Percentiles rank a stretch among this genome's conserved stretches.
Conservation (phyloP, 495 filamentous ascomycete species). For the Aspergillus sparsus region DNA sequence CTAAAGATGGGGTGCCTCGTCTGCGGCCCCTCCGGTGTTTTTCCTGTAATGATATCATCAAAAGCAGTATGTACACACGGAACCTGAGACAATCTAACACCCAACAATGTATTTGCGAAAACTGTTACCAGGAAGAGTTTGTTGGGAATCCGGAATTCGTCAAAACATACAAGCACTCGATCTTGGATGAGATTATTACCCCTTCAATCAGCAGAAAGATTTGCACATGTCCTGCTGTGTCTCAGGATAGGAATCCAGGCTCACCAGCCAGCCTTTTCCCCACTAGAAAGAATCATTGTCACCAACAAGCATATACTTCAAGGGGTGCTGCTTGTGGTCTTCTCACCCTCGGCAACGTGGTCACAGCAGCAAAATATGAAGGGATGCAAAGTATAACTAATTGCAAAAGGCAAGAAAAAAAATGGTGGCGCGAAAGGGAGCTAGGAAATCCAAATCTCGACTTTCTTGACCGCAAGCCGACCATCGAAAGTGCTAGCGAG, state of each 20-base stretch:
- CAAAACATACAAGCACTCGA: conserved; percentile 7
- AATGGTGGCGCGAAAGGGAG: not conserved
- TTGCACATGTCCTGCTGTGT: not conserved
- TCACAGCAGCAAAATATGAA: not conserved
- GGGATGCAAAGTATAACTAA: not conserved
- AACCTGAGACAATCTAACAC: not conserved
- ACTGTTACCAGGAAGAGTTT: not conserved
- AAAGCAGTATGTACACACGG: conserved; percentile 1
- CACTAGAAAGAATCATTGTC: not conserved
- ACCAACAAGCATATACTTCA: not conserved
- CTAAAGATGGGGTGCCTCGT: not conserved
- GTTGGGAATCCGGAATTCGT: not conserved
- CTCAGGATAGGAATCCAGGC: not conserved
- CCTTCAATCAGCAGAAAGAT: not conserved
- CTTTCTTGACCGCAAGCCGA: not conserved
- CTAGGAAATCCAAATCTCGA: not conserved
- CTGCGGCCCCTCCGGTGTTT: not conserved
- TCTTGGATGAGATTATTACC: conserved; percentile 1
- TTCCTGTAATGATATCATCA: not conserved
- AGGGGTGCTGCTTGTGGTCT: not conserved
- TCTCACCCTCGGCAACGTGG: not conserved
- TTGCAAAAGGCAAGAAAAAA: not conserved
- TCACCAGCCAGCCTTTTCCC: not conserved
- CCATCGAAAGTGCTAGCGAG: not conserved
- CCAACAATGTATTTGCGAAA: not conserved